Evolutionary conservation across 371 early-diverging fungal species (phyloP), one percentile per base, ranked within the genome.

Genomic region (Coemansia sp.): DNA sequence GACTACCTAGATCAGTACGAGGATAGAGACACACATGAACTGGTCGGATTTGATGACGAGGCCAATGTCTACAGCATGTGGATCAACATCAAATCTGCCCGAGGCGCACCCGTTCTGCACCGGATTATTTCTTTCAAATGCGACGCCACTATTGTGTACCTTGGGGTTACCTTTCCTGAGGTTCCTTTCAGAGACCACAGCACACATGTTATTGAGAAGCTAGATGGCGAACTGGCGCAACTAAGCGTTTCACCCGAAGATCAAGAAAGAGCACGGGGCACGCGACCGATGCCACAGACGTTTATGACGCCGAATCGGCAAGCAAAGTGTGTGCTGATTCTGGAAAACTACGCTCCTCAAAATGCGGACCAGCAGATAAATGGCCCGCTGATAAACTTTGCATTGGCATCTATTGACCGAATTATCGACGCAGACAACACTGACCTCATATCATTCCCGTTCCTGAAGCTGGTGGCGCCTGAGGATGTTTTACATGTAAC

Each of bases 41-140:
- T 34, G 11, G 37, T 10, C 11, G 37, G 11, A 10, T 10, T 10
- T 10, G 37, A 34, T 27, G 63, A 59, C 24, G 66, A 61, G 18
- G 68, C 68, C 65, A 69, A 69, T 11, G 72, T 68, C 29, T 68
- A 64, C 47, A 64, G 64, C 31, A 72, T 72, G 72, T 72, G 68
- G 57, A 56, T 68, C 53, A 72, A 72, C 51, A 60, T 72, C 29
- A 72, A 64, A 53, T 59, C 54, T 4, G 50, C 61, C 22, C 40
- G 51, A 8, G 68, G 68, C n/a, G 37, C 51, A 14, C 69, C 69
- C 1, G 72, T 72, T 2, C 48, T 72, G 57, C 68, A 68, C 47
- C 64, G 68, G 1, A 31, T 68, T 2, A 61, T 68, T 14, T 68
- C 72, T 26, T 72, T 72, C 61, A 64, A 61, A 24, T 72, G 72